These are phyloP conservation scores for Backusella parvicylindrica DNA, from an alignment of 192 early-diverging fungal genomes.

Conservation along the genomic window DNA sequence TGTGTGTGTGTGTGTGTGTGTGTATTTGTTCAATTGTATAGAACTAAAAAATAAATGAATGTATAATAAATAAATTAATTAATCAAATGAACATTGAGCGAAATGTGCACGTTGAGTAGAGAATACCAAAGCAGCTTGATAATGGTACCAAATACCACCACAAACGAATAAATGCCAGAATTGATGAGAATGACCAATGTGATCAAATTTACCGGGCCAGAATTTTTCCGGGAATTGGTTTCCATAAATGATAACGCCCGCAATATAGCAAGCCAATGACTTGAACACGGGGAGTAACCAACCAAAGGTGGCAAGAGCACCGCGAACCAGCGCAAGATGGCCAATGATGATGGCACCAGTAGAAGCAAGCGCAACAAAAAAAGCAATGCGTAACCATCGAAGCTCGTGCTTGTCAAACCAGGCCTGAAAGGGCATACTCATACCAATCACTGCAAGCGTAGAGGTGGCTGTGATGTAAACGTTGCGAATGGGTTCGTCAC, in stretches of 20 bases:
- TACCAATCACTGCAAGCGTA: constrained; percentile 45
- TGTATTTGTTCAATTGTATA: neutral
- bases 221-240: constrained; percentile 57
- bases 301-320: constrained; percentile 28
- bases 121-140: constrained; percentile 41
- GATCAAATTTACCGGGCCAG: constrained; percentile 59
- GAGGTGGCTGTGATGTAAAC: constrained; percentile 49
- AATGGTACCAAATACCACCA: constrained; percentile 61
- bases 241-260: constrained; percentile 55
- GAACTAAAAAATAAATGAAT: neutral
- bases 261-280: constrained; percentile 50
- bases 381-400: constrained; percentile 46
- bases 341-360: constrained; percentile 46
- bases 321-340: constrained; percentile 46
- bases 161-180: constrained; percentile 62
- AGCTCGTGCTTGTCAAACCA: constrained; percentile 47
- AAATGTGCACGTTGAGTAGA: neutral
- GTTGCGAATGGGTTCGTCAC: constrained; percentile 37
- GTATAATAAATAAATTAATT: neutral
- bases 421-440: constrained; percentile 44
- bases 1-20: neutral
- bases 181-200: constrained; percentile 62
- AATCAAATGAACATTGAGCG: neutral
- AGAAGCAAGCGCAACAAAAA: constrained; percentile 50
- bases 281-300: constrained; percentile 50